A percentile compares a stretch with the other conserved stretches of the same genome.
These are phyloP conservation scores for Barnettozyma populi DNA, from an alignment of 805 yeast species.

Conservation along the genomic window DNA sequence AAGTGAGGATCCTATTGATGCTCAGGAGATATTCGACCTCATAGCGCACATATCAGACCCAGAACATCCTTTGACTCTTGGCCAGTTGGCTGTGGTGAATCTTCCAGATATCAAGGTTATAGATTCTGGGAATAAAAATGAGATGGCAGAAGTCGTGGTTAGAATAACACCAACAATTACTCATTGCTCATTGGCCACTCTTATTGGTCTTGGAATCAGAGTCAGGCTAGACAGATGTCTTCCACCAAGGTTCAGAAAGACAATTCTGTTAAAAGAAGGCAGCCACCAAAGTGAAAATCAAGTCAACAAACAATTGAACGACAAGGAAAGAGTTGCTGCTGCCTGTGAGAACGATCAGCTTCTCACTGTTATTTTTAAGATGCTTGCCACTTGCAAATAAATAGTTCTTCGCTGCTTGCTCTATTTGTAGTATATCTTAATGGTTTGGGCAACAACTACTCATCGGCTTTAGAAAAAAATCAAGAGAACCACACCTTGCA, in stretches of 20 bases:
- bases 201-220: conserved; percentile 90
- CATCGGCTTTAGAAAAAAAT: neutral
- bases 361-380: conserved; percentile 81
- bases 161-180: conserved; percentile 96
- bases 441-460: neutral
- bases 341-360: conserved; percentile 97
- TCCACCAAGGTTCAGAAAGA: conserved; percentile 77
- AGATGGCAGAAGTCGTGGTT: conserved; percentile 71
- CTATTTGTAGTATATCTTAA: neutral
- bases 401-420: neutral
- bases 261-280: conserved; percentile 79
- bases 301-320: conserved; percentile 94
- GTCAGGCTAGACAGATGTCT: conserved; percentile 86
- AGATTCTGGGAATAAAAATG: conserved; percentile 46
- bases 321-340: conserved; percentile 96
- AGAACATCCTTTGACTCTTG: conserved; percentile 92
- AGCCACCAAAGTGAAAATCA: conserved; percentile 94
- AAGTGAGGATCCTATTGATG: conserved; percentile 63
- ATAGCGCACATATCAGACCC: conserved; percentile 90
- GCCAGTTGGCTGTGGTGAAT: conserved; percentile 91
- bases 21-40: conserved; percentile 85
- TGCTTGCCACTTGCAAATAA: conserved; percentile 75
- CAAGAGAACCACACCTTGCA: neutral
- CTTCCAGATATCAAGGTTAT: conserved; percentile 69
- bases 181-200: conserved; percentile 93